Conservation (phyloP, 225 moss, liverwort and hornwort species). For the Polytrichum commune region DNA sequence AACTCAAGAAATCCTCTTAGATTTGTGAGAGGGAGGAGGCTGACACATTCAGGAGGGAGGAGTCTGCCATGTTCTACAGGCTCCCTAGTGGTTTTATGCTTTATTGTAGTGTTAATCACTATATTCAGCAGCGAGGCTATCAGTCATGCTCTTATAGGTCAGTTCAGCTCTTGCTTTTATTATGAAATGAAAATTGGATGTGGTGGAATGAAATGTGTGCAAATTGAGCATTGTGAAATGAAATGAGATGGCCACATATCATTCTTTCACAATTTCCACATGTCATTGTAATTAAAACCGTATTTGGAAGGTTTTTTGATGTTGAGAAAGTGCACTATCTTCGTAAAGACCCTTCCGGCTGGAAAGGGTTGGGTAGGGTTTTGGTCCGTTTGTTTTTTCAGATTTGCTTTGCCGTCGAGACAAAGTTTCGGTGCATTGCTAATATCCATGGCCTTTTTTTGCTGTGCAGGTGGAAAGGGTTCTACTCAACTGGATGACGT, state of each 20-base stretch:
- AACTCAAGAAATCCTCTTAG: conserved; percentile 32
- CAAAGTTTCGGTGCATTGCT: neutral
- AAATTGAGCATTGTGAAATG: too few species aligned
- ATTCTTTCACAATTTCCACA: neutral
- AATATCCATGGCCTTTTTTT: neutral
- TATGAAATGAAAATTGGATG: neutral
- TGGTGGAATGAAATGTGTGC: too few species aligned
- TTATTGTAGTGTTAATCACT: conserved; percentile 44
- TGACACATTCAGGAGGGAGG: conserved; percentile 37
- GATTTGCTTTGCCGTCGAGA: neutral
- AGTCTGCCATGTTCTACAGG: conserved; percentile 42
- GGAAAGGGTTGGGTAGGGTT: too few species aligned
- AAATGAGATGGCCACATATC: too few species aligned
- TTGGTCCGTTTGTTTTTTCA: neutral
- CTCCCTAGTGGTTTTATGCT: conserved; percentile 36
- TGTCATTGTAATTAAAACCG: too few species aligned
- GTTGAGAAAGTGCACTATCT: too few species aligned
- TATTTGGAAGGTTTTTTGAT: too few species aligned
- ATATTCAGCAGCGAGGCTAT: conserved; percentile 46
- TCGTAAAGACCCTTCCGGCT: too few species aligned
- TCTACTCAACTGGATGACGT: conserved; percentile 37
- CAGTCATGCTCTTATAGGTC: conserved; percentile 36
- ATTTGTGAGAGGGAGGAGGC: conserved; percentile 57
- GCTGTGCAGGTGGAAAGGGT: conserved; percentile 23
- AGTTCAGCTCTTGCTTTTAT: neutral